Conservation (phyloP, 2,329 filamentous ascomycete genomes). For the Lachnellula willkommii region DNA sequence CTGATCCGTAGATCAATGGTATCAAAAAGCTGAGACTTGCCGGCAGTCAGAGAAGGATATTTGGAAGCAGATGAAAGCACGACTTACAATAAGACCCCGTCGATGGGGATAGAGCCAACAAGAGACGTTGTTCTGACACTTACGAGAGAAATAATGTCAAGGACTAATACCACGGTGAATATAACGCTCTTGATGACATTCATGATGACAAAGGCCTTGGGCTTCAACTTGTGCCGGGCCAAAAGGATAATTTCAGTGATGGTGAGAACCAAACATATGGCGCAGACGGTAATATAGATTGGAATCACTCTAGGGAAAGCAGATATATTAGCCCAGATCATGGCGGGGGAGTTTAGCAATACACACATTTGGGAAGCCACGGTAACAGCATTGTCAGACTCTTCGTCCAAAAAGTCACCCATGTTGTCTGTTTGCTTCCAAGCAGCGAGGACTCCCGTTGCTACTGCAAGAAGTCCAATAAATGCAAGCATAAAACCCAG, state of each 20-base stretch:
- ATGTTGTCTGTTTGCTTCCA: background rate
- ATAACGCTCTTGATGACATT: slow-evolving; percentile 19
- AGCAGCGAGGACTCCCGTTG: slow-evolving; percentile 4
- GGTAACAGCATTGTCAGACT: background rate
- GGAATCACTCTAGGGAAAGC: slow-evolving; percentile 7
- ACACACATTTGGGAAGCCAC: slow-evolving; percentile 6
- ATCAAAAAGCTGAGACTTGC: slow-evolving; percentile 21
- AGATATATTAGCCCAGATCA: background rate
- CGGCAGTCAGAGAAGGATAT: background rate
- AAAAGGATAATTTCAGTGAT: slow-evolving; percentile 25
- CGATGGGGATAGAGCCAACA: slow-evolving; percentile 11
- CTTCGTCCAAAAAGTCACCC: background rate
- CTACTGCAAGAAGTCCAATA: slow-evolving; percentile 11
- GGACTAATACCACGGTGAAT: slow-evolving; percentile 15
- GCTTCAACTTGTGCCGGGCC: slow-evolving; percentile 19
- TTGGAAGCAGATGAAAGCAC: background rate
- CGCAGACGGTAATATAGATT: slow-evolving; percentile 14
- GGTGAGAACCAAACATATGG: slow-evolving; percentile 19
- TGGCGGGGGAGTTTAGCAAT: background rate
- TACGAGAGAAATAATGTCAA: slow-evolving; percentile 15
- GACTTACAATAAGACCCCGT: slow-evolving; percentile 19
- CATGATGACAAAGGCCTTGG: slow-evolving; percentile 20
- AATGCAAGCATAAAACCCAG: slow-evolving; percentile 17
- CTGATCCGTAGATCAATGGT: slow-evolving; percentile 24
- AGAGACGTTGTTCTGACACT: slow-evolving; percentile 2